These are phyloP conservation scores for Myriosclerotinia scirpicola DNA, from an alignment of 2,329 filamentous ascomycete genomes.

Conservation along the genomic window DNA sequence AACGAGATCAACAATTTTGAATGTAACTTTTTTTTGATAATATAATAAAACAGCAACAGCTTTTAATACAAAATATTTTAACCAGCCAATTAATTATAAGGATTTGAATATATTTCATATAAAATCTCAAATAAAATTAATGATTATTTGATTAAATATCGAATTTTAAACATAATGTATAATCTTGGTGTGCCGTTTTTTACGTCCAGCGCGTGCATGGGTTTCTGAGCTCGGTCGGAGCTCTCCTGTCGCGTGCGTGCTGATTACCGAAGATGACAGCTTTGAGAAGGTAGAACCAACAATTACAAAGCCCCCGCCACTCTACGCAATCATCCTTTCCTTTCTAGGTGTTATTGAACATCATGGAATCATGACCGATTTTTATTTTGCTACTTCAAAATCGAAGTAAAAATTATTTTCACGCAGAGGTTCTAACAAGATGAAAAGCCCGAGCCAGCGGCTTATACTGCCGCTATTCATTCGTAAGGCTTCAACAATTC, in stretches of 20 bases:
- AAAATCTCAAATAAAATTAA: too few species aligned
- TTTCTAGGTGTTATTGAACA: conserved; percentile 25
- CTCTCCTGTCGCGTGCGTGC: conserved; percentile 24
- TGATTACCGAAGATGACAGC: conserved; percentile 35
- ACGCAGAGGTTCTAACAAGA: conserved; percentile 32
- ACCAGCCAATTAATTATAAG: too few species aligned
- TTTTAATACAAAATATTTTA: too few species aligned
- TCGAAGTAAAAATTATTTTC: conserved; percentile 34
- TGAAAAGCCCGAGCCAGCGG: conserved; percentile 38
- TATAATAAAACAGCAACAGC: too few species aligned
- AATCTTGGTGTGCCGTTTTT: too few species aligned
- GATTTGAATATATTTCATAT: too few species aligned
- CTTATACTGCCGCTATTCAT: conserved; percentile 38
- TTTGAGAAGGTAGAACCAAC: conserved; percentile 25
- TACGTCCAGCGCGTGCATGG: too few species aligned
- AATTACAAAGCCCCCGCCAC: conserved; percentile 29
- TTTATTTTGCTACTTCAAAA: conserved; percentile 30
- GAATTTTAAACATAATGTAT: too few species aligned
- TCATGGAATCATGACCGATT: conserved; percentile 35
- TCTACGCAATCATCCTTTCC: conserved; percentile 22
- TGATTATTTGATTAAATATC: too few species aligned
- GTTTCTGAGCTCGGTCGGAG: conserved; percentile 17
- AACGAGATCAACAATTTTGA: too few species aligned
- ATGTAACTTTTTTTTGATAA: too few species aligned
- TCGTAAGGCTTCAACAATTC: conserved; percentile 32